phyloP scores from a whole-genome alignment of 768 basidiomycete genomes.

The Sporobolomyces roseus region DNA sequence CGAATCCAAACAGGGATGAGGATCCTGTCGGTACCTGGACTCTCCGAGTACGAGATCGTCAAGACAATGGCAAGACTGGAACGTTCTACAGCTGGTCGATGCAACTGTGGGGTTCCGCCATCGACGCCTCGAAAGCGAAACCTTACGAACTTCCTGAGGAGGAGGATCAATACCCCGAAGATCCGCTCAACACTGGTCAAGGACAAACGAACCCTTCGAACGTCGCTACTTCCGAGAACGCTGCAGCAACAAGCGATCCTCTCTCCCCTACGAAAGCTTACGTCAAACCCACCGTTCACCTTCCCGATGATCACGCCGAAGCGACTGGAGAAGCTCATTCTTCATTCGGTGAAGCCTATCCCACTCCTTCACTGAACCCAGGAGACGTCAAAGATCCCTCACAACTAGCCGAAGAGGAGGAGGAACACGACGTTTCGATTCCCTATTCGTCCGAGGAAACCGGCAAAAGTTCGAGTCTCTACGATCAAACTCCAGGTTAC shows the following conservation, averaged over 20 bases:
- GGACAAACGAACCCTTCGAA: not conserved
- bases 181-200: constrained; percentile 11
- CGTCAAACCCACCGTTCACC: constrained; percentile 77
- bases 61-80: constrained; percentile 56
- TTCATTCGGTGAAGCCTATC: constrained; percentile 45
- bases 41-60: constrained; percentile 75
- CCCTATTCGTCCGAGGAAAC: constrained; percentile 44
- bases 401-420: constrained; percentile 36
- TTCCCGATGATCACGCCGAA: constrained; percentile 79
- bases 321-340: constrained; percentile 76
- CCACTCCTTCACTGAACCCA: constrained; percentile 14
- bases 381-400: constrained; percentile 46
- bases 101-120: constrained; percentile 81
- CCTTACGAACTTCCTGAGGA: constrained; percentile 39
- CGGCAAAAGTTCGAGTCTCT: not conserved
- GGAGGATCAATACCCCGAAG: constrained; percentile 14
- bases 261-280: constrained; percentile 59
- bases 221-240: not conserved
- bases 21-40: constrained; percentile 86
- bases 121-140: constrained; percentile 65
- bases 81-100: constrained; percentile 85
- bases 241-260: constrained; percentile 23
- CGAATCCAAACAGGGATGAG: constrained; percentile 67
- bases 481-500: constrained; percentile 54
- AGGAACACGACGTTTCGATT: constrained; percentile 7